A percentile compares a stretch with the other conserved stretches of the same genome.
These are phyloP conservation scores for Penicillium odoratum DNA, from an alignment of 495 filamentous ascomycete genomes.

Conservation along the genomic window DNA sequence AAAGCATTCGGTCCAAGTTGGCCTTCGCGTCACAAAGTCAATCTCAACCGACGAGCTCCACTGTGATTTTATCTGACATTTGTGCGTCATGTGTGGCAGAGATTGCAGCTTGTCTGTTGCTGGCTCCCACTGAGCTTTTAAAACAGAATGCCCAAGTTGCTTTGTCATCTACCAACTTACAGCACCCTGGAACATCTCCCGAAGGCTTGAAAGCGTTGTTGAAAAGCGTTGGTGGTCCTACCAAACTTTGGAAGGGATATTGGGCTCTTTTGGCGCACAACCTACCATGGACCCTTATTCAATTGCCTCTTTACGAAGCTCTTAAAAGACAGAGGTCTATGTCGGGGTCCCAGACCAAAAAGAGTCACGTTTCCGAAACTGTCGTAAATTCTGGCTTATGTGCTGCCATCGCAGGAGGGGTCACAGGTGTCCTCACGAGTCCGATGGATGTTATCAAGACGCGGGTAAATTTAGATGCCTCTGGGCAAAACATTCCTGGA, in stretches of 20 bases:
- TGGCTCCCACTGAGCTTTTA: background rate
- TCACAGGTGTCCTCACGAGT: background rate
- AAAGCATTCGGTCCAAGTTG: background rate
- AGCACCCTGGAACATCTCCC: background rate
- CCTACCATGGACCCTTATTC: conserved; percentile 1
- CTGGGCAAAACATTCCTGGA: background rate
- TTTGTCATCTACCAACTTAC: background rate
- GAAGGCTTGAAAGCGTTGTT: background rate
- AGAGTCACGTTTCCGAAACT: background rate
- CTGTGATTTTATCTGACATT: background rate
- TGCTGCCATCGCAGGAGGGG: conserved; percentile 2
- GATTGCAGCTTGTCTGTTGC: background rate
- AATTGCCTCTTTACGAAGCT: conserved; percentile 6
- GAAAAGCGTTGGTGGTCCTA: background rate
- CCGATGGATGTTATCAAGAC: conserved; percentile 5
- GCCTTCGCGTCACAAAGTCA: background rate
- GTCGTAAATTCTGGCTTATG: background rate
- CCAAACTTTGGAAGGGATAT: conserved; percentile 2
- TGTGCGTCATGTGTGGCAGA: conserved; percentile 3
- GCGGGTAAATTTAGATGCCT: background rate
- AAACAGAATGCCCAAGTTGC: conserved; percentile 5
- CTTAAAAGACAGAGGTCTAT: background rate
- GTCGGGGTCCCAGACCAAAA: background rate
- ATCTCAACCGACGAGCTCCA: background rate
- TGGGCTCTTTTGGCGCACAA: conserved; percentile 4